A percentile compares a stretch with the other conserved stretches of the same genome.
Conservation (phyloP, 1,284 basidiomycete genomes). For the Ceratobasidium sp. region DNA sequence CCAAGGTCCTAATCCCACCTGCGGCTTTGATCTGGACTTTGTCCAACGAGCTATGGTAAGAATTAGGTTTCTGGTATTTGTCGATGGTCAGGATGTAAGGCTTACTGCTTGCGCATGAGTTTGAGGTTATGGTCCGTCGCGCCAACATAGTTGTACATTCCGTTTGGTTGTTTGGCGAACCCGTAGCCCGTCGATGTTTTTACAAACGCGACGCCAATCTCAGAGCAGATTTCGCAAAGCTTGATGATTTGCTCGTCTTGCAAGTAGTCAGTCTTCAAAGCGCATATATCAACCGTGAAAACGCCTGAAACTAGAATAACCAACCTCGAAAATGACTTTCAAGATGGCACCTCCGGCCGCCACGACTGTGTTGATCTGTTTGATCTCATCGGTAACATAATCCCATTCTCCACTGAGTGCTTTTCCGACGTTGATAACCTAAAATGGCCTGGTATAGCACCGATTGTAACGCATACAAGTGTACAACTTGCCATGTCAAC, state of each 20-base stretch:
- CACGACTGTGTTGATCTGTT: constrained; percentile 50
- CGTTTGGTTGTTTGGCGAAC: constrained; percentile 48
- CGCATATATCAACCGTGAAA: not conserved
- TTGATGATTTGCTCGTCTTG: constrained; percentile 49
- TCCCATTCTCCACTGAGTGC: constrained; percentile 49
- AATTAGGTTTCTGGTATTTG: not conserved
- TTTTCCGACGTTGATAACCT: constrained; percentile 50
- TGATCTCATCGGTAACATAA: constrained; percentile 50
- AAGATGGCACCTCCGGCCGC: constrained; percentile 46
- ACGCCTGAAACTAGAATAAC: not conserved
- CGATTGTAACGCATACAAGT: not conserved
- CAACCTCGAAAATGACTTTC: constrained; percentile 51
- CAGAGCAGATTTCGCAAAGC: constrained; percentile 49
- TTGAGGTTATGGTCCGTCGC: constrained; percentile 49
- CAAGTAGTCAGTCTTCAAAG: constrained; percentile 48
- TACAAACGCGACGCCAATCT: constrained; percentile 49
- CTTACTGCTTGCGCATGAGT: constrained; percentile 49
- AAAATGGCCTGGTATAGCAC: not conserved
- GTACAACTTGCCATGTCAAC: constrained; percentile 49
- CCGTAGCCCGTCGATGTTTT: constrained; percentile 51
- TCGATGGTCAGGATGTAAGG: not conserved
- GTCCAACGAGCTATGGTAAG: constrained; percentile 4
- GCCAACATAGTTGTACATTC: constrained; percentile 48
- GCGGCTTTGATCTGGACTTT: constrained; percentile 49
- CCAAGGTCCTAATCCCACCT: constrained; percentile 49